Conservation (phyloP, 345 rosid species). For the Lumnitzera racemosa region DNA sequence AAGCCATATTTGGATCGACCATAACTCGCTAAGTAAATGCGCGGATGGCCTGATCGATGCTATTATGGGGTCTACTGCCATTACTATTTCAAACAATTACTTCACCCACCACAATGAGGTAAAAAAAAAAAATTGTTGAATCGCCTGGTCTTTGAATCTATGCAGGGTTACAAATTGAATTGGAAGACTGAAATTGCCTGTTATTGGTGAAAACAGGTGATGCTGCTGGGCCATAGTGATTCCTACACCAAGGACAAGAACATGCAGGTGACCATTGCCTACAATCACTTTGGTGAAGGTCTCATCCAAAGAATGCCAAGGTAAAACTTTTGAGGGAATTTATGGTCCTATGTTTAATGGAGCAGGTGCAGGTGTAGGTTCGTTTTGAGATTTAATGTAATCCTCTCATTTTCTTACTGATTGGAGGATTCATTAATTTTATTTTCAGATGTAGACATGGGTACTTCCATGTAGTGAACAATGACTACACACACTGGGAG, state of each 20-base stretch:
- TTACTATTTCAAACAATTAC: slow-evolving; percentile 65
- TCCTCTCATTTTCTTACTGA: no score
- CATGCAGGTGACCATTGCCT: slow-evolving; percentile 95
- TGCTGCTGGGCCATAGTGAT: slow-evolving; percentile 93
- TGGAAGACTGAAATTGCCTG: background rate
- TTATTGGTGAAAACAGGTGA: slow-evolving; percentile 40
- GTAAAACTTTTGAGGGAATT: slow-evolving; percentile 13
- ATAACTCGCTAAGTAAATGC: slow-evolving; percentile 74
- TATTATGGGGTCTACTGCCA: slow-evolving; percentile 61
- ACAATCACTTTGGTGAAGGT: slow-evolving; percentile 98
- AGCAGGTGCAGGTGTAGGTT: background rate
- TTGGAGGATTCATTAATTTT: background rate
- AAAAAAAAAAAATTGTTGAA: background rate
- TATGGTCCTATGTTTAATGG: background rate
- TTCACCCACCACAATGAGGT: slow-evolving; percentile 80
- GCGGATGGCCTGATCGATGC: slow-evolving; percentile 82
- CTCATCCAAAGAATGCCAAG: slow-evolving; percentile 98
- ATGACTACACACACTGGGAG: slow-evolving; percentile 98
- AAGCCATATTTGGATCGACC: slow-evolving; percentile 90
- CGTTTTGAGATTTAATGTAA: background rate
- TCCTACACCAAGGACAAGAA: slow-evolving; percentile 79
- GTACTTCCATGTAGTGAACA: slow-evolving; percentile 96
- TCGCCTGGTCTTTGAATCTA: background rate
- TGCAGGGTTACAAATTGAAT: background rate
- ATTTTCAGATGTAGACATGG: slow-evolving; percentile 87